Base-by-base conservation (phyloP, 257 asterid species). In the Ballota nigra region DNA sequence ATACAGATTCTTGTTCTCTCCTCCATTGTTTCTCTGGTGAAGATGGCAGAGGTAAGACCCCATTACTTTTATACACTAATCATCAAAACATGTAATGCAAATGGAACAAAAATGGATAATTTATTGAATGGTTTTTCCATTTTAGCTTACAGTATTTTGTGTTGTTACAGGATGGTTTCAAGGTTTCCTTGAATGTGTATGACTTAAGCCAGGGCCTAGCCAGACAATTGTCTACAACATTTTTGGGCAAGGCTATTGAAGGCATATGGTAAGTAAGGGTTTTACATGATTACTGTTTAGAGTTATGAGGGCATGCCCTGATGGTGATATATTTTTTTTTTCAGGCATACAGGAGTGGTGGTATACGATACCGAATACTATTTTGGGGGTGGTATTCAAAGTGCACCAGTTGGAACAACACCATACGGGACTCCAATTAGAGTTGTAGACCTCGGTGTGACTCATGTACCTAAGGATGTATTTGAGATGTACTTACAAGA, bases 131-230 rank as follows among this genome's bases (percentile, higher is more conserved):
- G 33, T 28, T 73, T 24, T 5, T 19, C 5, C 52, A 8, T 53
- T 15, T 15, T 20, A 16, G 16, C 23, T 13, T 6, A 49, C 72
- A 4, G 15, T 26, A 52, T 69, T 31, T 53, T 80, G 40, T 81
- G 53, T 65, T 70, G 33, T 76, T 66, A 79, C 87, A 95, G 98
- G 99, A 95, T 26, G 91, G 88, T 68, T 71, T 83, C 87, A 89
- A 87, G 80, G 99, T 95, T 29, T 23, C 80, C 51, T 85, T 95
- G 89, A 83, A 89, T 19, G 98, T 87, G 34, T 95, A 95, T 55
- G 99, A 95, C 84, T 81, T 95, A 33, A 95, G 99, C 83, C 99
- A 88, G 73, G 99, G 99, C 49, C 62, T 95, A 51, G 99, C 99
- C 36, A 88, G 95, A 8, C 99, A 95, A 40, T 67, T 95, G 76